Base-by-base conservation (phyloP, 371 early-diverging fungal species). In the Mucor circinelloides region DNA sequence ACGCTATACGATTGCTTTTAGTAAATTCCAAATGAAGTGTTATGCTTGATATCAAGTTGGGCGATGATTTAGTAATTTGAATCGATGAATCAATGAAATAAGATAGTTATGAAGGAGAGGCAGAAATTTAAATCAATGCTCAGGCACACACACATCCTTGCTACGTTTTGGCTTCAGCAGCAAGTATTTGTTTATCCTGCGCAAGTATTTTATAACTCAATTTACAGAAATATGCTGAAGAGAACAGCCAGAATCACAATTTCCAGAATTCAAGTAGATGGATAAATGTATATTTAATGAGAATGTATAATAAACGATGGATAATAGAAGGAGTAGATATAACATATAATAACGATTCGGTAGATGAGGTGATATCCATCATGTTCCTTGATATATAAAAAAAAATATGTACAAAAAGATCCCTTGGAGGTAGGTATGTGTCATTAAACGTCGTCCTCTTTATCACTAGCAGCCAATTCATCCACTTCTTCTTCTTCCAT, bases 401-500 rank as follows among this genome's bases (percentile, higher is more conserved):
- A n/a, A 31, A 27, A 32, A 40, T 59, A 27, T 27, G 40, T 59
- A 59, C 59, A 25, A 27, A 59, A 40, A 32, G 34, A 8, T 34
- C 9, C 34, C 17, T 40, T 40, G 40, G 0, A 17, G 40, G 17
- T 40, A 17, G 30, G 30, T 60, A 17, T 46, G 42, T 42, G 27
- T 30, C 28, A 55, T 30, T 5, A 55, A 5, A 23, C 56, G 31
- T 31, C 32, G 4, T 55, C 58, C 27, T 65, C 36, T 36, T 27
- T 58, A 3, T 65, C 36, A 12, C 48, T 64, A 4, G 32, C 34
- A 30, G 30, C 61, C n/a, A 48, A n/a, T 19, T 61, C 66, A 6
- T 59, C 59, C 4, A 57, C 58, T 3, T 60, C 61, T 19, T 31
- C 61, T 19, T 46, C 44, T 27, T 61, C 50, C 46, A 50, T 25